These are phyloP conservation scores for Coemansia sp. DNA, from an alignment of 192 early-diverging fungal genomes.

Conservation along the genomic window DNA sequence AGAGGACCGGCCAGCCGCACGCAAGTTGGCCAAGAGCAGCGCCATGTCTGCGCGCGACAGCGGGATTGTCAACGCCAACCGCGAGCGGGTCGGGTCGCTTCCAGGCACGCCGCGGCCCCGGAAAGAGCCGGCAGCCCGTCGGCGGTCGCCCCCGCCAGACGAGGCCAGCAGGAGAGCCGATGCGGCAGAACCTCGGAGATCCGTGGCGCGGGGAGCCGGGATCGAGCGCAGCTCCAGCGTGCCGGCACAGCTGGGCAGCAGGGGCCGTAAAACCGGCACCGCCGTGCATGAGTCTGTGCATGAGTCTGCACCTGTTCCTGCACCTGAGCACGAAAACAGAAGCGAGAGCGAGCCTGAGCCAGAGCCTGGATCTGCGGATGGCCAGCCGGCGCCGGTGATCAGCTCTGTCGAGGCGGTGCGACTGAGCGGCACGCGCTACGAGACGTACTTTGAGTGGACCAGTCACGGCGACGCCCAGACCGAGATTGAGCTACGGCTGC, in stretches of 20 bases:
- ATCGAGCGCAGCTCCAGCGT: constrained; percentile 20
- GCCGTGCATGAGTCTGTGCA: neutral
- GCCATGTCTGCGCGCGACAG: constrained; percentile 17
- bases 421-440: constrained; percentile 40
- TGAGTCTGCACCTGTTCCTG: neutral
- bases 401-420: constrained; percentile 40
- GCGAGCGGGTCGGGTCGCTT: constrained; percentile 44
- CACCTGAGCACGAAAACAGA: neutral
- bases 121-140: constrained; percentile 3
- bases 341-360: neutral
- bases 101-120: constrained; percentile 29
- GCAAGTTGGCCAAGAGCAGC: constrained; percentile 5
- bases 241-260: constrained; percentile 1
- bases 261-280: neutral
- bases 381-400: constrained; percentile 9
- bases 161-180: neutral
- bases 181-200: neutral
- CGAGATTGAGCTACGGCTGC: constrained; percentile 26
- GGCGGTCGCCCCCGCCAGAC: neutral
- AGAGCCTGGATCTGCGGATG: neutral
- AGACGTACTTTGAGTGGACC: constrained; percentile 35
- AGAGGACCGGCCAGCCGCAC: constrained; percentile 2
- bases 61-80: constrained; percentile 34
- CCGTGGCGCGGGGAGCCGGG: constrained; percentile 1
- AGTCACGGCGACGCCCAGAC: neutral